Base-by-base conservation (phyloP, 768 basidiomycete genomes). In the Termitomyces sp. region DNA sequence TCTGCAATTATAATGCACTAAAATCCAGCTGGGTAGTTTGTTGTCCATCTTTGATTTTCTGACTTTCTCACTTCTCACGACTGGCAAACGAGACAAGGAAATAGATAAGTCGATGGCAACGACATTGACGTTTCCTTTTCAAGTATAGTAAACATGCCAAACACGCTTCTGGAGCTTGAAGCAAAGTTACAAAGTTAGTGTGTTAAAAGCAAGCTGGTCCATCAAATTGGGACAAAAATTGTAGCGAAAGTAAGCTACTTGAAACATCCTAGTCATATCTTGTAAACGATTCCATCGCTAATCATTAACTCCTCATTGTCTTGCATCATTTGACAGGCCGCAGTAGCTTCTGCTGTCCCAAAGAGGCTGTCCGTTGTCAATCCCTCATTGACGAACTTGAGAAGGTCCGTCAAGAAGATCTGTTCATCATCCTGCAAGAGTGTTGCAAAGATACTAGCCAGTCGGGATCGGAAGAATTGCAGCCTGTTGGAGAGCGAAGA, bases 231-330 rank as follows among this genome's bases (percentile, higher is more conserved):
- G 13, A 39, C 37, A 4, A 37, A 39, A 39, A n/a, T 39, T 39
- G 7, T n/a, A 41, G 39, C n/a, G n/a, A n/a, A 41, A 20, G 7
- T n/a, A 3, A 41, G 39, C n/a, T 9, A 41, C 39, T 41, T 20
- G n/a, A 41, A 41, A 52, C 18, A 18, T 26, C 22, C 14, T 18
- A 13, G 31, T 72, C 75, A 92, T 56, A 93, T 83, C 71, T 86
- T 92, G 76, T 95, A 95, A 53, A 95, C 81, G 56, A 92, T 85
- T 32, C 87, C 90, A 32, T 90, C 92, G 61, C 87, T 88, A 64
- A 93, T 78, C 90, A 97, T 92, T 60, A 98, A 76, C 71, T 95
- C 89, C 54, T 92, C 86, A 13, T 75, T 76, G 18, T 87, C 86
- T 27, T 81, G 79, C 95, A 98, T 97, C 36, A 76, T 71, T 61